These are phyloP conservation scores for Leptodontidium sp. DNA, from an alignment of 2,329 filamentous ascomycete genomes.

Conservation along the genomic window DNA sequence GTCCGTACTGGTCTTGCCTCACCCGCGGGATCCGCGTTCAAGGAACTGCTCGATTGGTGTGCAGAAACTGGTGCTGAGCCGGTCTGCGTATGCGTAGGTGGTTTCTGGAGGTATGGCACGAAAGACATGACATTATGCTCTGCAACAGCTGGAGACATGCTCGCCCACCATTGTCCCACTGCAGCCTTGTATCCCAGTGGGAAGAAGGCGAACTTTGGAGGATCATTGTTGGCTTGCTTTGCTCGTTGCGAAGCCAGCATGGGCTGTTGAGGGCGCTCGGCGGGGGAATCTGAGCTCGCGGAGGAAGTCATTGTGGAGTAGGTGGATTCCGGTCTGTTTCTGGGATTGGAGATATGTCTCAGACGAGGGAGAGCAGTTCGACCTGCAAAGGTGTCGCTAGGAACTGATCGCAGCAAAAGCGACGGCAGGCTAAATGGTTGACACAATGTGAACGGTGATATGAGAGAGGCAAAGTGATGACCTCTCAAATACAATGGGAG, in stretches of 20 bases:
- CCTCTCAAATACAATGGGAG: conserved; percentile 36
- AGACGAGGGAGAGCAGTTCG: conserved; percentile 38
- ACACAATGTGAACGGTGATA: conserved; percentile 47
- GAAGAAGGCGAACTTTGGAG: conserved; percentile 63
- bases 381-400: conserved; percentile 42
- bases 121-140: conserved; percentile 89
- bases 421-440: conserved; percentile 44
- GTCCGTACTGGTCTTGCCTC: conserved; percentile 53
- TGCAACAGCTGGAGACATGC: conserved; percentile 80
- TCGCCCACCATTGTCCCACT: conserved; percentile 93
- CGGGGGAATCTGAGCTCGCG: conserved; percentile 42
- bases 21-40: conserved; percentile 49
- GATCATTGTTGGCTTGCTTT: conserved; percentile 46
- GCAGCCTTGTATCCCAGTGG: conserved; percentile 92
- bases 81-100: conserved; percentile 62
- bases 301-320: conserved; percentile 47
- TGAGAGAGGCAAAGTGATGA: conserved; percentile 37
- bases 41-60: conserved; percentile 49
- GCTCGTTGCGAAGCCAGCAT: conserved; percentile 57
- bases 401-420: conserved; percentile 45
- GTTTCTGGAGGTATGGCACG: conserved; percentile 82
- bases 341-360: conserved; percentile 42
- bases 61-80: conserved; percentile 59
- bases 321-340: conserved; percentile 35
- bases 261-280: conserved; percentile 53